Percentiles rank a stretch among this genome's conserved stretches.
phyloP scores from a whole-genome alignment of 805 yeast genomes.

The Nakazawaea ernobii region DNA sequence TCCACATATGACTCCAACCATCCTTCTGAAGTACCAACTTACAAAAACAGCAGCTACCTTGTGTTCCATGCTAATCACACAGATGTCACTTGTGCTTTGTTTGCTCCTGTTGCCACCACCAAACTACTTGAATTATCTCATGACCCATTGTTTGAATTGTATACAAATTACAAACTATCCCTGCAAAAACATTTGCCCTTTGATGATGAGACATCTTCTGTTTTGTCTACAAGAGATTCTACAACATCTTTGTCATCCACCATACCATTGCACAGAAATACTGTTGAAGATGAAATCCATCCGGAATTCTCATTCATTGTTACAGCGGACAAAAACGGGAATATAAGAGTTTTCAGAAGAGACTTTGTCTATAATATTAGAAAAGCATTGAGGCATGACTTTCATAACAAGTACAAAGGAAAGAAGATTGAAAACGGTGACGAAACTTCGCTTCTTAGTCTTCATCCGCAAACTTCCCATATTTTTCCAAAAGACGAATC shows the following conservation, averaged over 20 bases:
- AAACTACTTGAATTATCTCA: conserved; percentile 65
- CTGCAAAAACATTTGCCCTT: background rate
- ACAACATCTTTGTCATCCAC: background rate
- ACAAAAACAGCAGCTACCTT: conserved; percentile 55
- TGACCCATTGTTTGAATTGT: conserved; percentile 71
- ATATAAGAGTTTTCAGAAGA: conserved; percentile 72
- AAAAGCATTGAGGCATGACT: conserved; percentile 16
- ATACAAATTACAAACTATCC: conserved; percentile 13
- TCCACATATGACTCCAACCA: background rate
- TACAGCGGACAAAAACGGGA: conserved; percentile 70
- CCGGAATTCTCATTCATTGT: conserved; percentile 48
- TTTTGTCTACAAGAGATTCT: background rate
- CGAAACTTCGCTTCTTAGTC: background rate
- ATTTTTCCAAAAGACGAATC: too few species aligned
- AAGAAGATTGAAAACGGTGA: background rate
- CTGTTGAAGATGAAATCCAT: conserved; percentile 24
- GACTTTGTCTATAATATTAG: conserved; percentile 57
- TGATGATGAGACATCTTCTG: background rate
- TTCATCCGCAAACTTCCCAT: background rate
- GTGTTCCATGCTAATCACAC: conserved; percentile 75
- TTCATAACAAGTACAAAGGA: background rate
- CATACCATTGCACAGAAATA: background rate
- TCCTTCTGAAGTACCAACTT: background rate
- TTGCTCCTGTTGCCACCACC: conserved; percentile 70
- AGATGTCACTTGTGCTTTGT: conserved; percentile 66